These are phyloP conservation scores for Urtica urens DNA, from an alignment of 306 rosid species.

Conservation along the genomic window DNA sequence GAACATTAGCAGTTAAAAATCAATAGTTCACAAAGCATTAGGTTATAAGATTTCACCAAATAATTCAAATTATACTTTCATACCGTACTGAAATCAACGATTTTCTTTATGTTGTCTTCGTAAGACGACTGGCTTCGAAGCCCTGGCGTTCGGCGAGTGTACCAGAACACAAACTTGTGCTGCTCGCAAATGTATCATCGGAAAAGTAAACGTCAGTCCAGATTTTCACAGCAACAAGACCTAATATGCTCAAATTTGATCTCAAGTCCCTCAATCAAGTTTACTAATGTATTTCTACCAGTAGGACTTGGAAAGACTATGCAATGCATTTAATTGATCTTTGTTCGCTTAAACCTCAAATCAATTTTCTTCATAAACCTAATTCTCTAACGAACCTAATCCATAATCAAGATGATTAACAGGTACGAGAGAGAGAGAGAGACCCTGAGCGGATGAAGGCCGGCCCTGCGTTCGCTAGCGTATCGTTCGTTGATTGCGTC, in stretches of 20 bases:
- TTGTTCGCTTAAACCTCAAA: no score
- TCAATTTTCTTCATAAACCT: no score
- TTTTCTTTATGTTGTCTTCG: conserved; percentile 87
- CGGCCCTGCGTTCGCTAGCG: conserved; percentile 40
- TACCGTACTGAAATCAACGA: conserved; percentile 82
- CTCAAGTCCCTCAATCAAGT: no score
- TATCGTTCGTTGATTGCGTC: conserved; percentile 28
- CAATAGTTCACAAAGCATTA: background rate
- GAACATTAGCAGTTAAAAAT: background rate
- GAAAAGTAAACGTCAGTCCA: background rate
- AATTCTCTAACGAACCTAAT: no score
- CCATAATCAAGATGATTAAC: no score
- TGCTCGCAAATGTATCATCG: conserved; percentile 23
- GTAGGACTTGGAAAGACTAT: no score
- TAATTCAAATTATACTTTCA: conserved; percentile 2
- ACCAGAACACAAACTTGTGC: conserved; percentile 83
- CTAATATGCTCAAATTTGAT: no score
- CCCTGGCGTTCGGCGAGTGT: conserved; percentile 92
- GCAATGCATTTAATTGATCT: no score
- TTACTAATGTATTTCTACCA: no score
- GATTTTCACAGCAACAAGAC: no score
- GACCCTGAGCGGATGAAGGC: conserved; percentile 51
- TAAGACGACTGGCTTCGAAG: conserved; percentile 64
- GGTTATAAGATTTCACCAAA: no score
- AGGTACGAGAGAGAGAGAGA: background rate